These are phyloP conservation scores for Diplodia sapinea DNA, from an alignment of 2,329 filamentous ascomycete species.

Conservation along the genomic window DNA sequence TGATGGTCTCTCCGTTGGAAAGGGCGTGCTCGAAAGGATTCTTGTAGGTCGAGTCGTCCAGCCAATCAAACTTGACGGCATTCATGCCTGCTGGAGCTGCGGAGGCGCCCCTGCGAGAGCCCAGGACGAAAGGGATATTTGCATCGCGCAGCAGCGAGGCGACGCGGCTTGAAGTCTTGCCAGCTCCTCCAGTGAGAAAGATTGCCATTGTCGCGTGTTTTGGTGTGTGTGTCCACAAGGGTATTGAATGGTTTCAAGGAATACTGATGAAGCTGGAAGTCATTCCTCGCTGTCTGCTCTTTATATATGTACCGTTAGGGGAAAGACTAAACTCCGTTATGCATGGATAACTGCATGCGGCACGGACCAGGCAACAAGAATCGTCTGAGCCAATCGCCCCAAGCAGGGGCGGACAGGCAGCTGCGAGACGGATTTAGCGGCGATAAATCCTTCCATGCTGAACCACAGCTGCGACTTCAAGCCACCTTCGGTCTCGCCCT, in stretches of 20 bases:
- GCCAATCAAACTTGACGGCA: conserved; percentile 54
- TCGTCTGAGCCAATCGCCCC: background rate
- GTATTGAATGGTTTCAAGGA: too few relatives aligned
- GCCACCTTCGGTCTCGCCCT: conserved; percentile 7
- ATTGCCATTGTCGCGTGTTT: conserved; percentile 38
- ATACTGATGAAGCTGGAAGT: too few relatives aligned
- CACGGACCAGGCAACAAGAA: background rate
- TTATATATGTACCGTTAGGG: background rate
- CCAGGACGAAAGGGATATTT: conserved; percentile 41
- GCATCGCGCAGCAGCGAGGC: conserved; percentile 43
- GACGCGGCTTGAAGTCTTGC: conserved; percentile 53
- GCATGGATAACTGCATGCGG: background rate
- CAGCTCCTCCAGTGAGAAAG: conserved; percentile 55
- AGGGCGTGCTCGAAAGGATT: conserved; percentile 40
- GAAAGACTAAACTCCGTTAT: conserved; percentile 4
- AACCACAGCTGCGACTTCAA: background rate
- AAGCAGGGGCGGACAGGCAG: too few relatives aligned
- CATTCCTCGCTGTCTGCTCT: background rate
- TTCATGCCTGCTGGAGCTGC: background rate
- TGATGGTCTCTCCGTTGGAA: conserved; percentile 36
- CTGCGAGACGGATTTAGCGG: background rate
- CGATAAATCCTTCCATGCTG: background rate
- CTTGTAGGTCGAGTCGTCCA: conserved; percentile 50
- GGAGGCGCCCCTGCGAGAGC: conserved; percentile 43
- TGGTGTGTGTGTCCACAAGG: conserved; percentile 25